Base-by-base conservation (phyloP, 352 stramenopile species). In the Phytophthora citrophthora region DNA sequence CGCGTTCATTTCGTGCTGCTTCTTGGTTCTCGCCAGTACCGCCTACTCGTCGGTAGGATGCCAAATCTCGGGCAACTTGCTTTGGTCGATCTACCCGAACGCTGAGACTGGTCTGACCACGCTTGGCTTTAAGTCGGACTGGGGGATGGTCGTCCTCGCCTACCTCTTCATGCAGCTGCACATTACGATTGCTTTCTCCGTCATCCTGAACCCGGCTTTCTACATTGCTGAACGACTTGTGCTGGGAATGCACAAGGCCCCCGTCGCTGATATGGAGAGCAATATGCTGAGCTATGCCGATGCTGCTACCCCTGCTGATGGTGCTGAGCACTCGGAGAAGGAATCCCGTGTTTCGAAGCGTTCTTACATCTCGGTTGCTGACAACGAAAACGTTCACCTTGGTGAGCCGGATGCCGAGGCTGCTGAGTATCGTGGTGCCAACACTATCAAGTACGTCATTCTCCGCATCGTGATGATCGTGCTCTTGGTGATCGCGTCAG, bases 121-220 rank as follows among this genome's bases (percentile, higher is more conserved):
- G 18, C 67, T 86, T 11, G 71, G 74, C 27, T 79, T 87, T 16
- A 18, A 44, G 2, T 63, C 77, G 5, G 68, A 76, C 61, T 64
- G 77, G 34, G 77, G 75, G 29, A 46, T 52, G 2, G 72, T 83
- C 43, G 74, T 82, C n/a, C 61, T 83, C 15, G 77, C 70, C 45
- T 87, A 79, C 54, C 50, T 77, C 29, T 83, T 81, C 68, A 86
- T 86, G 76, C 76, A 86, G 65, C 60, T 86, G 10, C 76, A 86
- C 54, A 81, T 86, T 40, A 81, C 74, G 26, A 83, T 86, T 54
- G 76, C 74, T 23, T 78, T 83, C 45, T 76, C 71, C 6, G 74
- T 83, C n/a, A 83, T 83, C 49, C 40, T 86, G 36, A 77, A 79
- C 54, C 77, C 77, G 2, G 76, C 73, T 13, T 63, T 86, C 27